Percentiles rank a stretch among this genome's conserved stretches.
Conservation (phyloP, 495 filamentous ascomycete genomes). For the Penicillium bovifimosum region DNA sequence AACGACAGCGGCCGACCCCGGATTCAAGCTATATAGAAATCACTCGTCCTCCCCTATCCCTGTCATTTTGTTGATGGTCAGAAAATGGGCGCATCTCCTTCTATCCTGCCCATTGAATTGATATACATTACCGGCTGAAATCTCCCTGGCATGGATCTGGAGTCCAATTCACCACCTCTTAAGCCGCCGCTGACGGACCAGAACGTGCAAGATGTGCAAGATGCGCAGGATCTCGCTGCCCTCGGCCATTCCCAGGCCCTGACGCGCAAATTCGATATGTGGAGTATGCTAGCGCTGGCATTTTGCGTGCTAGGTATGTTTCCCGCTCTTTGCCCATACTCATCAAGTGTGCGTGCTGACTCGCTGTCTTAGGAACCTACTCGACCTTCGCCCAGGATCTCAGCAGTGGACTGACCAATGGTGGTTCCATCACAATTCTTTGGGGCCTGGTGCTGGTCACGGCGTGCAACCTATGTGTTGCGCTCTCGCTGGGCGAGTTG, state of each 20-base stretch:
- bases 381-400: conserved; percentile 46
- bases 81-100: conserved; percentile 23
- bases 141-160: conserved; percentile 29
- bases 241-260: conserved; percentile 49
- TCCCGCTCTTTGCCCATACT: neutral
- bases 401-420: conserved; percentile 42
- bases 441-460: conserved; percentile 47
- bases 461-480: conserved; percentile 43
- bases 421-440: conserved; percentile 43
- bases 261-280: conserved; percentile 44
- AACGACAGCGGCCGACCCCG: neutral
- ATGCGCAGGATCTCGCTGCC: conserved; percentile 44
- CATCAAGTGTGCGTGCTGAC: neutral
- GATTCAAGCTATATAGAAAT: conserved; percentile 16
- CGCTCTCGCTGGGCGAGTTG: conserved; percentile 44
- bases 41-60: neutral
- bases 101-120: conserved; percentile 14
- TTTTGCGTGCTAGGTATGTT: conserved; percentile 41
- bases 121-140: conserved; percentile 14
- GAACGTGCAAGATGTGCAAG: conserved; percentile 35
- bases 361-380: conserved; percentile 30
- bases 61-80: neutral
- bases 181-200: conserved; percentile 28
- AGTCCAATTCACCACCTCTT: conserved; percentile 23
- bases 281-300: conserved; percentile 44